phyloP scores from a whole-genome alignment of 202 grass and related monocot species.

The Brachypodium distachyon region DNA sequence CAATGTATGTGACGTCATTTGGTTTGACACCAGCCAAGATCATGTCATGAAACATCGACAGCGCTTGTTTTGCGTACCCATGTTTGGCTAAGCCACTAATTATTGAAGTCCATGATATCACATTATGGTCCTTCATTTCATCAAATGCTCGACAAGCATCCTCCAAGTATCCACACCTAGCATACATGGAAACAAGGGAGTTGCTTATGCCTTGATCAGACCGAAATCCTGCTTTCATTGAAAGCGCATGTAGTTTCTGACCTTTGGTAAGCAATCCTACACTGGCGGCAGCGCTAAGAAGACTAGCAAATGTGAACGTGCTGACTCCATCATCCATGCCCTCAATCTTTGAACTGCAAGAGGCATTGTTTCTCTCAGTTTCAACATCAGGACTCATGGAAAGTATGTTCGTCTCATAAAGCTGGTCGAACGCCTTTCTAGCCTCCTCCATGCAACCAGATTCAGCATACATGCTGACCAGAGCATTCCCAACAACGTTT shows the following conservation, averaged over 20 bases:
- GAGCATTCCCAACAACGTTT: constrained; percentile 67
- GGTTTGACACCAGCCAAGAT: constrained; percentile 49
- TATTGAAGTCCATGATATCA: constrained; percentile 92
- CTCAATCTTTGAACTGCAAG: constrained; percentile 24
- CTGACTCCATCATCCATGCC: constrained; percentile 39
- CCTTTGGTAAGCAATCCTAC: constrained; percentile 69
- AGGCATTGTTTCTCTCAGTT: constrained; percentile 14
- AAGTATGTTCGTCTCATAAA: constrained; percentile 59
- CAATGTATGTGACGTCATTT: constrained; percentile 77
- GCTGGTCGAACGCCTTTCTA: constrained; percentile 33
- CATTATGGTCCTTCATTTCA: constrained; percentile 57
- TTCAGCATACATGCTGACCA: constrained; percentile 70
- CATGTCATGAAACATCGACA: constrained; percentile 59
- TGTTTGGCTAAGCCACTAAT: constrained; percentile 85
- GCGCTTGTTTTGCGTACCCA: constrained; percentile 41
- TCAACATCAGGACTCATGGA: constrained; percentile 24
- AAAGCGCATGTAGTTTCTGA: constrained; percentile 62
- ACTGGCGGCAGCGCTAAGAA: constrained; percentile 69
- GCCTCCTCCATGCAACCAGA: constrained; percentile 70
- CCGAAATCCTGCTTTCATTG: constrained; percentile 62
- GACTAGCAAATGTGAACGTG: constrained; percentile 73
- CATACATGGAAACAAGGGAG: constrained; percentile 90
- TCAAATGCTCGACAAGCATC: constrained; percentile 52
- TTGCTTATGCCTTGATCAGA: constrained; percentile 50
- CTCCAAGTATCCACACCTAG: constrained; percentile 72